Base-by-base conservation (phyloP, 176 grass and related monocot species). In the Triticum turgidum region DNA sequence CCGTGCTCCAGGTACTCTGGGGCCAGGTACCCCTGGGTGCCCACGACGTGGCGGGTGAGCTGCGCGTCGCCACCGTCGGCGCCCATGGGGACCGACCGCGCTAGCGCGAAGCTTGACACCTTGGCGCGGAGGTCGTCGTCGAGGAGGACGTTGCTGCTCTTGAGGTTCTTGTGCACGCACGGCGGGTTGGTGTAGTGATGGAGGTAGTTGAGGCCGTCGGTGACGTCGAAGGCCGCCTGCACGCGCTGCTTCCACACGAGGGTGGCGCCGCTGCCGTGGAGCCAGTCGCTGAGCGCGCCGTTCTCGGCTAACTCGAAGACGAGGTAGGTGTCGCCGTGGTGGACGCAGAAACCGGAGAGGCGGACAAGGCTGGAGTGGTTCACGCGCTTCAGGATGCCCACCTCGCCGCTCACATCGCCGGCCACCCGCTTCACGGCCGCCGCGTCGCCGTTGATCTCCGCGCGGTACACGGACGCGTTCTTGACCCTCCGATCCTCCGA, bases 81-180 rank as follows among this genome's bases (percentile, higher is more conserved):
- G 71, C 22, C 44, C 22, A 13, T 44, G 15, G 39, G 12, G 29
- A 94, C 82, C 17, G 88, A 76, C 66, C 95, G 90, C 1, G 95
- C 95, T 9, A 94, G 90, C 20, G 90, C 78, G 73, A 97, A 97
- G 85, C 88, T 88, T 3, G 90, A 94, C 9, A 97, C 61, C 88
- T 97, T 97, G 62, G 86, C 95, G 69, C 89, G 88, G 66, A 94
- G 84, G 79, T 91, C 92, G 61, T 42, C 79, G 79, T 97, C 92
- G 21, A 97, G 84, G 39, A 97, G 89, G 30, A 97, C 73, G 75
- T 92, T 92, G 89, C 77, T 93, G 88, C 84, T 92, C 81, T 97
- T 91, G 63, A 97, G 61, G 67, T 94, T 97, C 86, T 97, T 94
- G 82, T 94, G 95, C 51, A 97, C 83, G 73, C 93, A 97, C 27